phyloP scores from a whole-genome alignment of 371 early-diverging fungal species.

The Phascolomyces articulosus region DNA sequence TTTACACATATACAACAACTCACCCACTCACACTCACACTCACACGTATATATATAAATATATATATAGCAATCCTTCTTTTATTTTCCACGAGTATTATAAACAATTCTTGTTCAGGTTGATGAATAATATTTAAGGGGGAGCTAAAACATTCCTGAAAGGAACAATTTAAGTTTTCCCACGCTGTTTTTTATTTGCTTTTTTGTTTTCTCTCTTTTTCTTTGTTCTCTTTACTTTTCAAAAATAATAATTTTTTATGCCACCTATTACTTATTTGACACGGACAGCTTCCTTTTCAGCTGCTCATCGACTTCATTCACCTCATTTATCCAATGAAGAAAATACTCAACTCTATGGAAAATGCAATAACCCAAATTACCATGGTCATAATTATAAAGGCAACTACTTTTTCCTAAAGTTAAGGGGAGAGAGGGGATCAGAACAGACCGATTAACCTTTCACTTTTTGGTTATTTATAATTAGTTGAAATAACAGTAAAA shows the following conservation, averaged over 20 bases:
- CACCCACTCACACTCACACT: background rate
- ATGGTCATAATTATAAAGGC: conserved; percentile 93
- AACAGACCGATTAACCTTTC: background rate
- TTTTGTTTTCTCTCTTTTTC: background rate
- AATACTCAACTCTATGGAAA: conserved; percentile 82
- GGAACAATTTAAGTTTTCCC: background rate
- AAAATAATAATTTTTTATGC: conserved; percentile 29
- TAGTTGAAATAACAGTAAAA: conserved; percentile 77
- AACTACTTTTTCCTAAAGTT: background rate
- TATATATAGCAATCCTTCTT: background rate
- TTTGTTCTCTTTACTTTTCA: background rate
- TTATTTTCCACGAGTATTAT: background rate
- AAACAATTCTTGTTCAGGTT: too few relatives aligned
- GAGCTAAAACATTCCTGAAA: too few relatives aligned
- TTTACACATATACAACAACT: background rate
- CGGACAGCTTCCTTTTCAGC: conserved; percentile 84
- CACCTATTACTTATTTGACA: conserved; percentile 68
- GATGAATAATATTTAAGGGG: too few relatives aligned
- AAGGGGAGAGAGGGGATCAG: background rate
- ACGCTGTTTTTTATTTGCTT: background rate
- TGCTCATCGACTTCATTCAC: conserved; percentile 87
- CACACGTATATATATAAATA: background rate
- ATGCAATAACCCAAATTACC: conserved; percentile 84
- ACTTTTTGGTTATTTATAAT: background rate
- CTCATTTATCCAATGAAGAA: conserved; percentile 68